A percentile compares a stretch with the other conserved stretches of the same genome.
phyloP scores from a whole-genome alignment of 1,139 yeast species.

The Candida tetrigidarum region DNA sequence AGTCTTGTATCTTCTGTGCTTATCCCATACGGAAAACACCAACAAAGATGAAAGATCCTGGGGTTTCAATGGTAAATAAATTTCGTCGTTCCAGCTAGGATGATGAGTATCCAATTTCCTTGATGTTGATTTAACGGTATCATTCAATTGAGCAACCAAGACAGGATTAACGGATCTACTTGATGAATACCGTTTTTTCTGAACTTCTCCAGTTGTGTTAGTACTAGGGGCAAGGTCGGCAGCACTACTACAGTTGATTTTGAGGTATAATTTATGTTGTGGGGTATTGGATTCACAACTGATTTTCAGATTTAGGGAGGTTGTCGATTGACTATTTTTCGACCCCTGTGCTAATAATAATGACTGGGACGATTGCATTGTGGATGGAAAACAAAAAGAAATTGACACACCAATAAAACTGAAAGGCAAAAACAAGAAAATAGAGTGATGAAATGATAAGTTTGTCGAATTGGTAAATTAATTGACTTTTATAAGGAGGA shows the following conservation, averaged over 20 bases:
- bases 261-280: conserved; percentile 23
- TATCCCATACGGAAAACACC: conserved; percentile 48
- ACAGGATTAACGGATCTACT: conserved; percentile 38
- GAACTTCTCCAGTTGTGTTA: conserved; percentile 1
- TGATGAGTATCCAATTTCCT: conserved; percentile 41
- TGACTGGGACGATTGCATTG: background rate
- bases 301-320: conserved; percentile 1
- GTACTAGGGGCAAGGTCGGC: conserved; percentile 36
- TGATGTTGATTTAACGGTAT: conserved; percentile 31
- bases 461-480: no score
- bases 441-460: no score
- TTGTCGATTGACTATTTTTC: background rate
- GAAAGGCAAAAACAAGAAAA: no score
- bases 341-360: background rate
- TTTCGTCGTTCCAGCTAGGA: conserved; percentile 51
- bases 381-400: background rate
- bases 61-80: conserved; percentile 34
- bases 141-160: conserved; percentile 38
- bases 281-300: background rate
- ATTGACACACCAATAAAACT: no score
- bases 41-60: conserved; percentile 37
- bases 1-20: conserved; percentile 45
- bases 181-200: conserved; percentile 6
- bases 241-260: conserved; percentile 43
- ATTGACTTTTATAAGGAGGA: no score